These are phyloP conservation scores for Epichloe aotearoae DNA, from an alignment of 2,329 filamentous ascomycete species.

Conservation along the genomic window DNA sequence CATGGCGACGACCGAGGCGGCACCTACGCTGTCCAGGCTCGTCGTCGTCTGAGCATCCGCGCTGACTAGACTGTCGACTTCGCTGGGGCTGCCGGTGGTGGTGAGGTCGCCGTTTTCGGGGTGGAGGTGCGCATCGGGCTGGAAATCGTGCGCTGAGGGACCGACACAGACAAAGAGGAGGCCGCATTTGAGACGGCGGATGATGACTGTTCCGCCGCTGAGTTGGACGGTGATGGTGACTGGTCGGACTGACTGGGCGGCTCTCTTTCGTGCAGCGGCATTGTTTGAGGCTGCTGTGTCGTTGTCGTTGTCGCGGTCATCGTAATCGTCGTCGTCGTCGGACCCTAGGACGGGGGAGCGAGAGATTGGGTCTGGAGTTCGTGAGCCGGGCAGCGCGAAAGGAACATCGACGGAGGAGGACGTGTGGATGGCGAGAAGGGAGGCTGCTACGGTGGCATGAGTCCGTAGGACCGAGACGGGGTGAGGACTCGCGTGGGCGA, in stretches of 20 bases:
- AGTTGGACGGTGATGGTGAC: slow-evolving; percentile 45
- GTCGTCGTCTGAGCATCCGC: slow-evolving; percentile 31
- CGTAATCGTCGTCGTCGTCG: slow-evolving; percentile 15
- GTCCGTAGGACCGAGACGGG: slow-evolving; percentile 45
- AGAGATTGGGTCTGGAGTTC: slow-evolving; percentile 14
- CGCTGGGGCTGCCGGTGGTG: slow-evolving; percentile 25
- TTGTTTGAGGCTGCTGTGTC: slow-evolving; percentile 2
- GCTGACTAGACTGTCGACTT: slow-evolving; percentile 34
- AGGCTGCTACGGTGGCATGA: slow-evolving; percentile 50
- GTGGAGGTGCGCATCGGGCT: slow-evolving; percentile 11
- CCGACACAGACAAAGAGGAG: slow-evolving; percentile 50
- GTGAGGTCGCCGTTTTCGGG: slow-evolving; percentile 20
- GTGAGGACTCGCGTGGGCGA: slow-evolving; percentile 45
- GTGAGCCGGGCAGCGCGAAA: slow-evolving; percentile 26
- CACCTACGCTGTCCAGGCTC: slow-evolving; percentile 24
- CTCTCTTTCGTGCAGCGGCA: neutral
- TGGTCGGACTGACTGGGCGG: slow-evolving; percentile 18
- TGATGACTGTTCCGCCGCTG: slow-evolving; percentile 43
- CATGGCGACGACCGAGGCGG: slow-evolving; percentile 36
- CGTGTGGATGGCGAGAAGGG: slow-evolving; percentile 45
- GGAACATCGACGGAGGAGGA: slow-evolving; percentile 28
- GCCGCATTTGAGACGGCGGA: slow-evolving; percentile 43
- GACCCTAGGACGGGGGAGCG: slow-evolving; percentile 12
- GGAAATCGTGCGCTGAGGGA: slow-evolving; percentile 19
- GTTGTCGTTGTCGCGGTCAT: slow-evolving; percentile 5